Conservation (phyloP, 2,329 filamentous ascomycete genomes). For the Phyllosticta citrichinensis region DNA sequence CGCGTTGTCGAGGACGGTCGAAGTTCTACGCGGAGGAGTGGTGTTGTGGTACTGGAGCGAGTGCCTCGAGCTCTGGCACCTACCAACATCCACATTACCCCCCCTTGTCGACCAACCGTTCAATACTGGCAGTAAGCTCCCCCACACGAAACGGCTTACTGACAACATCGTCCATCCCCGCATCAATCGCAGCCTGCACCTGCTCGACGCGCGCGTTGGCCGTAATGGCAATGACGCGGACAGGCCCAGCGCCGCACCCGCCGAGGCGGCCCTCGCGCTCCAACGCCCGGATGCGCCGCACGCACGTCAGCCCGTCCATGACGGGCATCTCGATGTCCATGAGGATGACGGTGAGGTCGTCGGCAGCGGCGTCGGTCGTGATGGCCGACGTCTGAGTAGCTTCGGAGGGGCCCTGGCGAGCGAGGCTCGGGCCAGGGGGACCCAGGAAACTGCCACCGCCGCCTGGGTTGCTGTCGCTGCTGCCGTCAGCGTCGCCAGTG, state of each 20-base stretch:
- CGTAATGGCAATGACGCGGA: constrained; percentile 28
- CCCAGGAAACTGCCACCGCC: constrained; percentile 2
- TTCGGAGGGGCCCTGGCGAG: neutral
- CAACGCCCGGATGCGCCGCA: constrained; percentile 23
- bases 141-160: constrained; percentile 57
- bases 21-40: no score
- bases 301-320: constrained; percentile 29
- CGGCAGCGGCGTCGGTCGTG: neutral
- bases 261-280: constrained; percentile 16
- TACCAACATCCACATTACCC: neutral
- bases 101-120: neutral
- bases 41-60: no score
- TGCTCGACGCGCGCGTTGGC: constrained; percentile 29
- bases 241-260: constrained; percentile 3
- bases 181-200: constrained; percentile 24
- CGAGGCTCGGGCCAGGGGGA: constrained; percentile 13
- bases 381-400: no score
- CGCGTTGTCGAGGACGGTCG: no score
- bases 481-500: neutral
- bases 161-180: constrained; percentile 55
- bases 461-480: neutral
- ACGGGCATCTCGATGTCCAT: constrained; percentile 31
- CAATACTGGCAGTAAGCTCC: constrained; percentile 18
- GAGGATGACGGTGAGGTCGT: constrained; percentile 22
- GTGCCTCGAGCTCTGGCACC: neutral